phyloP scores from a whole-genome alignment of 169 alveolate genomes.

The Babesia ovata region DNA sequence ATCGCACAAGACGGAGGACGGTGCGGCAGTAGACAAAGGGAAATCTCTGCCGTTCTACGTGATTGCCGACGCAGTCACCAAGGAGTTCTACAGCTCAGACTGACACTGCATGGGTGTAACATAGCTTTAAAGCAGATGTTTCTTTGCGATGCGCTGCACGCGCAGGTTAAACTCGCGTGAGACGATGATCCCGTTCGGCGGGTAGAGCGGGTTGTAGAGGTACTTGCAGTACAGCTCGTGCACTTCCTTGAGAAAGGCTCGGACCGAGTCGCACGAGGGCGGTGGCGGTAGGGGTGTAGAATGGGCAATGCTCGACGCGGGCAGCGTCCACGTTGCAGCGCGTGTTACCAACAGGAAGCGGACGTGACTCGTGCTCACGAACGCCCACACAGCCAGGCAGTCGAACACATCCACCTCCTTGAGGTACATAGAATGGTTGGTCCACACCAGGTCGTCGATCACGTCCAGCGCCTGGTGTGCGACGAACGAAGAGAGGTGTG shows the following conservation, averaged over 20 bases:
- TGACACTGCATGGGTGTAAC: slow-evolving; percentile 32
- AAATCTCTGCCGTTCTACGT: slow-evolving; percentile 43
- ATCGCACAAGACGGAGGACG: slow-evolving; percentile 18
- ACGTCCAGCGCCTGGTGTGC: slow-evolving; percentile 87
- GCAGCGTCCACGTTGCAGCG: slow-evolving; percentile 48
- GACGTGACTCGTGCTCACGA: slow-evolving; percentile 84
- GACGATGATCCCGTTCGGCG: slow-evolving; percentile 49
- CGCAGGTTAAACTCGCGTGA: slow-evolving; percentile 41
- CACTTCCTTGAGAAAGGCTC: slow-evolving; percentile 79
- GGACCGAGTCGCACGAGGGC: slow-evolving; percentile 80
- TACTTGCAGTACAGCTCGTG: slow-evolving; percentile 84
- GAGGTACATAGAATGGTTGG: slow-evolving; percentile 74
- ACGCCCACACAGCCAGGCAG: slow-evolving; percentile 85
- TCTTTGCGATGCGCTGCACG: slow-evolving; percentile 64
- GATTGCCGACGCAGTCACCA: slow-evolving; percentile 62
- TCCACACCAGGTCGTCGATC: slow-evolving; percentile 83
- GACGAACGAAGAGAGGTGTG: slow-evolving; percentile 86
- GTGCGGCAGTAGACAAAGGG: background rate
- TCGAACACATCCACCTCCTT: slow-evolving; percentile 84
- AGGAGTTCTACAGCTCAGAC: slow-evolving; percentile 35
- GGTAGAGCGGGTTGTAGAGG: slow-evolving; percentile 75
- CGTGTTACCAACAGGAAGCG: slow-evolving; percentile 81
- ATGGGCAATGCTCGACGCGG: slow-evolving; percentile 16
- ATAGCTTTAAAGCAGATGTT: slow-evolving; percentile 63
- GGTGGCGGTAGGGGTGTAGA: slow-evolving; percentile 54